Conservation (phyloP, 2,329 filamentous ascomycete species). For the Colletotrichum sp. region DNA sequence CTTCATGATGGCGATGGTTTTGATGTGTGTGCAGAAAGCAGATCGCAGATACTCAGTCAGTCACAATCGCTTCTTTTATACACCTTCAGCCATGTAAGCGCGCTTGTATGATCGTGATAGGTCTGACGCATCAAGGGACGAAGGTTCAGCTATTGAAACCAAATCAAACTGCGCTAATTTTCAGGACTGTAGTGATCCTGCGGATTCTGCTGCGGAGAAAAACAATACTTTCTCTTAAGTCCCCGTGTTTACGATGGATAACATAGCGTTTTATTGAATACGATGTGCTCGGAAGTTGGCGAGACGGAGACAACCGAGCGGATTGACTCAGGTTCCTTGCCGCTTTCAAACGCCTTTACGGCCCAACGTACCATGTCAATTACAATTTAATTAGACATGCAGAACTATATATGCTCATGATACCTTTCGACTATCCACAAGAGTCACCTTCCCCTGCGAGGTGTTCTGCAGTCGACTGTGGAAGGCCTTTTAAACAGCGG, state of each 20-base stretch:
- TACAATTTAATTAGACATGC: not conserved
- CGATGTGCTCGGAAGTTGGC: not conserved
- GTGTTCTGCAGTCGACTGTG: not conserved
- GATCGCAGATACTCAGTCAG: fast-evolving
- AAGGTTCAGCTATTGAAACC: not conserved
- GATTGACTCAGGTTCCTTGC: not conserved
- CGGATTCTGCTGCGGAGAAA: not conserved
- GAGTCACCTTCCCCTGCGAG: fast-evolving
- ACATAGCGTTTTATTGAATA: not conserved
- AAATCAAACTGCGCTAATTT: not conserved
- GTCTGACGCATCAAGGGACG: not conserved
- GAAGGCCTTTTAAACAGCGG: too few species aligned
- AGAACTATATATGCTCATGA: fast-evolving
- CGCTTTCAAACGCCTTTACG: not conserved
- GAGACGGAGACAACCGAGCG: not conserved
- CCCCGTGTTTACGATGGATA: not conserved
- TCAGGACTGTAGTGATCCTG: fast-evolving
- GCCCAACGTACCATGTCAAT: not conserved
- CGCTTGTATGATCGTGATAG: not conserved
- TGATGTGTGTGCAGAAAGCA: fast-evolving
- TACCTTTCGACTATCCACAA: too few species aligned
- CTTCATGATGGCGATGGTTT: not conserved
- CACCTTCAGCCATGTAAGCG: not conserved
- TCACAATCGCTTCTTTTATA: not conserved
- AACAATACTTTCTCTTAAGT: not conserved